Percentiles rank a stretch among this genome's conserved stretches.
Conservation (phyloP, 345 rosid genomes). For the Arabidopsis arenosa region DNA sequence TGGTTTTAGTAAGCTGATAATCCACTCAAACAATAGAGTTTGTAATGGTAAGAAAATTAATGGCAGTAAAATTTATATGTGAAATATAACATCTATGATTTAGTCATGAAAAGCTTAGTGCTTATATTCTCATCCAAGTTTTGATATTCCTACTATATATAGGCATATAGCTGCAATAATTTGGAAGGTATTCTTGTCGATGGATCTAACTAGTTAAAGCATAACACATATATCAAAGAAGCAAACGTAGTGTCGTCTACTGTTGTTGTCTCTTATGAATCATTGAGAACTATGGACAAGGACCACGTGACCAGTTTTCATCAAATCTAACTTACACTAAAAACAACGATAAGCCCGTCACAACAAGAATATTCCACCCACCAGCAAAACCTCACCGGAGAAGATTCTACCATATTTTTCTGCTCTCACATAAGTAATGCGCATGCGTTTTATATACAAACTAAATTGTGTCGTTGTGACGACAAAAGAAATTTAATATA, state of each 20-base stretch:
- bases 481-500: background rate
- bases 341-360: constrained; percentile 6
- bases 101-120: background rate
- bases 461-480: background rate
- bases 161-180: background rate
- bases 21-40: background rate
- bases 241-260: background rate
- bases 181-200: background rate
- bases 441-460: background rate
- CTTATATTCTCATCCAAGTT: background rate
- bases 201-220: background rate
- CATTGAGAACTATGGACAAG: constrained; percentile 22
- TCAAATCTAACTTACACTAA: constrained; percentile 24
- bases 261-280: constrained; percentile 25
- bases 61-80: background rate
- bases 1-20: no score
- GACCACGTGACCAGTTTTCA: constrained; percentile 20
- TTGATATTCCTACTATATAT: background rate
- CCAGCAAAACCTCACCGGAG: constrained; percentile 18
- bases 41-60: background rate
- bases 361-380: constrained; percentile 31
- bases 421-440: background rate
- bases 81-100: background rate
- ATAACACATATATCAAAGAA: background rate
- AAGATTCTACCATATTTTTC: constrained; percentile 3